A percentile compares a stretch with the other conserved stretches of the same genome.
phyloP scores from a whole-genome alignment of 140 eudicot genomes.

The Cichorium intybus region DNA sequence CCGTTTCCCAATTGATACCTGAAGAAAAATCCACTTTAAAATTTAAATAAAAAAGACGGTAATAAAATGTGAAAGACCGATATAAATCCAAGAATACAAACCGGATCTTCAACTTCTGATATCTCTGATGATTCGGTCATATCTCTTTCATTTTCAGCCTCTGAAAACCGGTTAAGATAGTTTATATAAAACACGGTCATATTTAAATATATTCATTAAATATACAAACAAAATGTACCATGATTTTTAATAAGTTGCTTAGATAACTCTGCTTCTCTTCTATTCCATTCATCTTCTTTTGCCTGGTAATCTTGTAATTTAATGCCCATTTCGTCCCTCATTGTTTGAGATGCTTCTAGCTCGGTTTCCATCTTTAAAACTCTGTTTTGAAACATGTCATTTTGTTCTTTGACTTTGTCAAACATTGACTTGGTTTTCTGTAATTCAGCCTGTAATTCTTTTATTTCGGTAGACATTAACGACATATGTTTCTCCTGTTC shows the following conservation, averaged over 20 bases:
- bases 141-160: constrained; percentile 46
- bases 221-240: constrained; percentile 36
- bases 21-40: constrained; percentile 18
- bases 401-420: constrained; percentile 48
- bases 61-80: not conserved
- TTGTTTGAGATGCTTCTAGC: constrained; percentile 32
- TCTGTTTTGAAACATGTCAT: constrained; percentile 30
- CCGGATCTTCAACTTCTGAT: constrained; percentile 74
- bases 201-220: not conserved
- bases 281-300: constrained; percentile 29
- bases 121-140: constrained; percentile 62
- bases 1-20: constrained; percentile 53
- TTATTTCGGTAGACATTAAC: constrained; percentile 18
- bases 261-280: constrained; percentile 35
- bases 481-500: constrained; percentile 29
- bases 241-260: constrained; percentile 29
- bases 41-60: not conserved
- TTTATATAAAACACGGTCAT: constrained; percentile 8
- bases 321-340: constrained; percentile 38
- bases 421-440: constrained; percentile 30
- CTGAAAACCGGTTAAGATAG: constrained; percentile 38
- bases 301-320: constrained; percentile 35
- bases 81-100: constrained; percentile 28
- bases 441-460: constrained; percentile 41
- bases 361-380: constrained; percentile 41